Evolutionary conservation across 495 filamentous ascomycete species (phyloP).

Genomic region (Penicillium pulvis): DNA sequence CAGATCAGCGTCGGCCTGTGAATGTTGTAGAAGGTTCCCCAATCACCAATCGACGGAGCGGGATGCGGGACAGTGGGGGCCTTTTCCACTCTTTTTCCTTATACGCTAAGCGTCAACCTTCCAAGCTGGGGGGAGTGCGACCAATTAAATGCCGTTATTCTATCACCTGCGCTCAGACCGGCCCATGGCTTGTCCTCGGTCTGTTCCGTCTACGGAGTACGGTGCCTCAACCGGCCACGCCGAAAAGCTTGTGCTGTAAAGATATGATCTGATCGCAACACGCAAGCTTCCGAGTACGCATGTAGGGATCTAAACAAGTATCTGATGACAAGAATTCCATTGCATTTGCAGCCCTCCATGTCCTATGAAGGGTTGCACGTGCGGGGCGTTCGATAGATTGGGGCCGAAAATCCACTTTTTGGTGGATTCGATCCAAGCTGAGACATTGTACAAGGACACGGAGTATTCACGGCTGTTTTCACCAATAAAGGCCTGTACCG

Average conservation of each 20-base stretch:
- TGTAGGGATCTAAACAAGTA: too few species aligned
- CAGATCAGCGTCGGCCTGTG: background rate
- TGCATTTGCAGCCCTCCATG: background rate
- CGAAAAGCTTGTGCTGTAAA: background rate
- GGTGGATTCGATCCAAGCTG: background rate
- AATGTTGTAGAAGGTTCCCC: background rate
- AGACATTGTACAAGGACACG: background rate
- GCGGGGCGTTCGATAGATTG: background rate
- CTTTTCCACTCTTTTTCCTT: background rate
- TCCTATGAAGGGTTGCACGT: background rate
- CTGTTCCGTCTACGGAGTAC: background rate
- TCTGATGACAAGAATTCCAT: background rate
- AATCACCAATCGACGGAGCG: background rate
- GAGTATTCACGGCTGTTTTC: background rate
- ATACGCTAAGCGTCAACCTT: slow-evolving; percentile 1
- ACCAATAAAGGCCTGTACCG: background rate
- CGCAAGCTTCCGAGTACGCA: background rate
- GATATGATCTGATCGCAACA: background rate
- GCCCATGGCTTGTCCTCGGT: background rate
- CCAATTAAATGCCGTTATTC: slow-evolving; percentile 12
- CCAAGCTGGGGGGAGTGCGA: background rate
- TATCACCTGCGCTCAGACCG: slow-evolving; percentile 9
- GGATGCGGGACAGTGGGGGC: slow-evolving; percentile 6
- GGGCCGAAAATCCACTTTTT: background rate
- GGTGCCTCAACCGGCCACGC: background rate